A percentile compares a stretch with the other conserved stretches of the same genome.
These are phyloP conservation scores for Scheffersomyces insectosa DNA, from an alignment of 1,139 yeast species.

Conservation along the genomic window DNA sequence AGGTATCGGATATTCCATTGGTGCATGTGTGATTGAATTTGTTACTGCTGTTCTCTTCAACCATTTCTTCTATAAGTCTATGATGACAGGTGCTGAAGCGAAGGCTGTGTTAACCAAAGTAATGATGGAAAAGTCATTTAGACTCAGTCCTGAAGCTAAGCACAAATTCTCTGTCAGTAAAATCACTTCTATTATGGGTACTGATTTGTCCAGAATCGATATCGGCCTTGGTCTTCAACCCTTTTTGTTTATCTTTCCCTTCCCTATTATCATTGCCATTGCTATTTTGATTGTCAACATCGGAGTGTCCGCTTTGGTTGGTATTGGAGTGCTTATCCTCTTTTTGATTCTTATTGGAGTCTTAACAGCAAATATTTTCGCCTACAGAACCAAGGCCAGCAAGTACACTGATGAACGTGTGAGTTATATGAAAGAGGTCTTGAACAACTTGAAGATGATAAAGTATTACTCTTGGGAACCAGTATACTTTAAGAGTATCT, in stretches of 20 bases:
- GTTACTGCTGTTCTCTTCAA: slow-evolving; percentile 24
- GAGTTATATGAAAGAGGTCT: slow-evolving; percentile 15
- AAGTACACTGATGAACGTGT: slow-evolving; percentile 16
- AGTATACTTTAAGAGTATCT: slow-evolving; percentile 13
- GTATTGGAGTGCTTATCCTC: slow-evolving; percentile 30
- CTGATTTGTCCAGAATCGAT: slow-evolving; percentile 39
- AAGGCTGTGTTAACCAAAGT: slow-evolving; percentile 69
- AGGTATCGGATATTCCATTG: slow-evolving; percentile 43
- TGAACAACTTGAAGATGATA: slow-evolving; percentile 18
- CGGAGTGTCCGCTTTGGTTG: slow-evolving; percentile 38
- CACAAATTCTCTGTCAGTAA: slow-evolving; percentile 64
- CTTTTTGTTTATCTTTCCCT: slow-evolving; percentile 26
- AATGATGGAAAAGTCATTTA: slow-evolving; percentile 64
- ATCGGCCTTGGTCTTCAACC: slow-evolving; percentile 37
- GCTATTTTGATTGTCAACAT: slow-evolving; percentile 34
- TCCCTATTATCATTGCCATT: slow-evolving; percentile 32
- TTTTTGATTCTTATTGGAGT: slow-evolving; percentile 25
- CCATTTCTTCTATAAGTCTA: slow-evolving; percentile 31
- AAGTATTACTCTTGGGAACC: slow-evolving; percentile 21
- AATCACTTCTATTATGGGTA: slow-evolving; percentile 55
- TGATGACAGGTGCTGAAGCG: slow-evolving; percentile 62
- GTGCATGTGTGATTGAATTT: slow-evolving; percentile 24
- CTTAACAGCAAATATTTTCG: slow-evolving; percentile 26
- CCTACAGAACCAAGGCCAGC: slow-evolving; percentile 3
- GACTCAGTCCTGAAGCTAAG: slow-evolving; percentile 59